phyloP scores from a whole-genome alignment of 2,329 filamentous ascomycete species.

The Phoma sp. region DNA sequence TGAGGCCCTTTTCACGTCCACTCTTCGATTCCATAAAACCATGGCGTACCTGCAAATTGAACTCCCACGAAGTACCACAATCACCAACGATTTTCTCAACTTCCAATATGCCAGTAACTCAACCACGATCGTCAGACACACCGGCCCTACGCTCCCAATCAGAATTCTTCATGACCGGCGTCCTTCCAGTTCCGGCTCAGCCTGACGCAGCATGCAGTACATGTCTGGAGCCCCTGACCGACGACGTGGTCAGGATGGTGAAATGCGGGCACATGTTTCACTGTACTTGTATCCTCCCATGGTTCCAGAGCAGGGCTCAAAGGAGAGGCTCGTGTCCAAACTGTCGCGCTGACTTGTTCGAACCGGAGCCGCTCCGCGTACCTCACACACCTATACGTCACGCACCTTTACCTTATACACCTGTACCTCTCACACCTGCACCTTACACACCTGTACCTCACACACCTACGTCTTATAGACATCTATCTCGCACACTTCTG shows the following conservation, averaged over 20 bases:
- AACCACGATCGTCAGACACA: not conserved
- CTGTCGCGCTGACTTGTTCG: slow-evolving; percentile 1
- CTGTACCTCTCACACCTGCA: no score
- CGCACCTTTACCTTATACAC: no score
- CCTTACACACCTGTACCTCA: no score
- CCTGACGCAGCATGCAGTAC: not conserved
- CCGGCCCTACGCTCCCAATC: not conserved
- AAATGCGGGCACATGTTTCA: slow-evolving; percentile 4
- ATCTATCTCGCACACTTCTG: no score
- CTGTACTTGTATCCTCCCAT: slow-evolving; percentile 1
- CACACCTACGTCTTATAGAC: no score
- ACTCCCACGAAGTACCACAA: not conserved
- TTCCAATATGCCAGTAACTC: not conserved
- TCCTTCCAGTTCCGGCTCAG: not conserved
- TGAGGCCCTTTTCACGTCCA: not conserved
- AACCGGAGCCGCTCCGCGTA: not conserved
- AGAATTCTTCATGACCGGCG: slow-evolving; percentile 10
- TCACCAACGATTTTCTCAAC: not conserved
- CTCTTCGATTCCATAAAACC: not conserved
- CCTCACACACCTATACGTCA: not conserved
- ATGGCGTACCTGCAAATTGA: no score
- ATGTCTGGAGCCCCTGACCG: slow-evolving; percentile 4
- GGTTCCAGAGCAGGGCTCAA: not conserved
- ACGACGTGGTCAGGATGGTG: slow-evolving; percentile 1
- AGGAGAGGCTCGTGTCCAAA: not conserved